These are phyloP conservation scores for Mercurialis annua DNA, from an alignment of 345 rosid species.

Conservation along the genomic window DNA sequence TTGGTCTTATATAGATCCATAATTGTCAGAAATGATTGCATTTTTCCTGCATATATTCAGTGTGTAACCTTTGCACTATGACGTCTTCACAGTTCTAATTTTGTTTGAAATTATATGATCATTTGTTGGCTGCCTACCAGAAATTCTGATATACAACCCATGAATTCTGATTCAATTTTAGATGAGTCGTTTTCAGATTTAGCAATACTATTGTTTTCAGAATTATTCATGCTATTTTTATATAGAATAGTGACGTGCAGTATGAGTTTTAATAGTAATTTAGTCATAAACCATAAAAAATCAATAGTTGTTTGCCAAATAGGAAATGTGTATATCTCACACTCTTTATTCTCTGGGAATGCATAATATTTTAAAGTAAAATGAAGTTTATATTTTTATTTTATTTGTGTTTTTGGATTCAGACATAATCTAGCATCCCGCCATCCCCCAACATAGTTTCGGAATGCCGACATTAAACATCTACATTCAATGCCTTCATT, in stretches of 20 bases:
- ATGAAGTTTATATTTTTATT: not conserved
- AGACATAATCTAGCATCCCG: not conserved
- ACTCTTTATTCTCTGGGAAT: not conserved
- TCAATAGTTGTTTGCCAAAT: not conserved
- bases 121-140: not conserved
- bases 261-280: no score
- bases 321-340: not conserved
- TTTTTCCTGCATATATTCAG: not conserved
- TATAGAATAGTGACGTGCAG: no score
- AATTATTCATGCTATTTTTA: no score
- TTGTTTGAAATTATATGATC: not conserved
- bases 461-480: not conserved
- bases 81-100: constrained; percentile 10
- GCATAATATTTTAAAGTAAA: not conserved
- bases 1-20: not conserved
- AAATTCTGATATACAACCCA: no score
- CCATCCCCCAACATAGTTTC: not conserved
- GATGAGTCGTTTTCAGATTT: no score
- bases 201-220: no score
- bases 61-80: not conserved
- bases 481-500: not conserved
- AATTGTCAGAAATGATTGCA: not conserved
- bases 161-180: no score
- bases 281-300: no score
- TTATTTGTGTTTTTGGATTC: not conserved